Evolutionary conservation across 768 basidiomycete genomes (phyloP), one percentile per base, ranked within the genome.

Genomic region (Lentinula detonsa): DNA sequence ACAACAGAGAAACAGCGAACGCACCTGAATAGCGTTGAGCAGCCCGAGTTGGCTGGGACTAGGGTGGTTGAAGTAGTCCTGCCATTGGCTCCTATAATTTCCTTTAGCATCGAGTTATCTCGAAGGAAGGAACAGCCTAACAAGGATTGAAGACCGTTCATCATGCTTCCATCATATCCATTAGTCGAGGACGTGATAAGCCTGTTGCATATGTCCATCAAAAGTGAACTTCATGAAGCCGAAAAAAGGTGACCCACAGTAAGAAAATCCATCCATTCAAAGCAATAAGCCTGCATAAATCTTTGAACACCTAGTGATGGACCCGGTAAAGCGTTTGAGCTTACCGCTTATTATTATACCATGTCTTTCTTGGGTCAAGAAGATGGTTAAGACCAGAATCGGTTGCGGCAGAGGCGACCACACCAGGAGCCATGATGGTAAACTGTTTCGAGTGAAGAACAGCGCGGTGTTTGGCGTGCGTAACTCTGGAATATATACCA

Each of bases 261-360:
- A 90, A 76, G 42, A 85, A 70, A 63, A 90, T 85, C 89, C 89
- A 90, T 21, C 74, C 81, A 68, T 91, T 83, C 65, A 90, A 83
- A 45, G 65, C 58, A 59, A 89, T 84, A 65, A 88, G 68, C 61
- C 87, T 87, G 59, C 42, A 34, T 8, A 15, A 51, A 16, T 15
- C 50, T 35, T 56, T 56, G 40, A 34, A 37, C 35, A 52, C 31
- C 31, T 49, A 51, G 15, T 33, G 34, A 63, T 57, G 53, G 57
- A 50, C 13, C 31, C 37, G 18, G 28, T n/a, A 35, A 16, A 45
- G 34, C 15, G n/a, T 46, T 48, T 9, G 9, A n/a, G 62, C 77
- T n/a, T 66, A 85, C 86, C 88, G 78, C 71, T 71, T 81, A 78
- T 91, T 90, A 74, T 86, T 90, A 73, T 87, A 88, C 89, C 89